phyloP scores from a whole-genome alignment of 306 rosid genomes.

The Prunus persica region DNA sequence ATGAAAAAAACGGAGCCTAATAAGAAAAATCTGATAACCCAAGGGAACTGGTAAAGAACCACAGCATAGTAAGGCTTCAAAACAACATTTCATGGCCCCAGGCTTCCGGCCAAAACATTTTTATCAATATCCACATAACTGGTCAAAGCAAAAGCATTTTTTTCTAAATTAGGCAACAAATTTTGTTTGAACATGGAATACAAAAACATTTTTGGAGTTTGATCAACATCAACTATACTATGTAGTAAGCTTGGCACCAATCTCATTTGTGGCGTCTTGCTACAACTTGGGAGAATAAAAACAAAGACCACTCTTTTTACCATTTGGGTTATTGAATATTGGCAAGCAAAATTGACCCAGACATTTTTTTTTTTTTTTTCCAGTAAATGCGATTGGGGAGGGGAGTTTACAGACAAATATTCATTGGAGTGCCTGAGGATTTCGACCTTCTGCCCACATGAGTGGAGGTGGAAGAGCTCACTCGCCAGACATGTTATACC shows the following conservation, averaged over 20 bases:
- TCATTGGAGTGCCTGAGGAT: too few relatives aligned
- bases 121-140: neutral
- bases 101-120: slow-evolving; percentile 1
- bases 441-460: too few relatives aligned
- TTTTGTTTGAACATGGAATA: neutral
- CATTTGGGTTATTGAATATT: neutral
- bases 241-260: neutral
- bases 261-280: neutral
- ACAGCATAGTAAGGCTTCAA: neutral
- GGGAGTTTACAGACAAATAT: too few relatives aligned
- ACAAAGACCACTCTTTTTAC: neutral
- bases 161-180: neutral
- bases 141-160: neutral
- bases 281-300: neutral
- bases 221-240: neutral
- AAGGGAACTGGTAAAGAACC: neutral
- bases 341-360: neutral
- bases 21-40: neutral
- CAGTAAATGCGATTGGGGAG: too few relatives aligned
- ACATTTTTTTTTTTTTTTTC: neutral
- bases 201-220: neutral
- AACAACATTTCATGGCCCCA: neutral
- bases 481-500: neutral
- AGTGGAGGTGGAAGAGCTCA: too few relatives aligned
- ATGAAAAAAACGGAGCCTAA: neutral